Base-by-base conservation (phyloP, 768 basidiomycete genomes). In the Rhizopogon vulgaris region DNA sequence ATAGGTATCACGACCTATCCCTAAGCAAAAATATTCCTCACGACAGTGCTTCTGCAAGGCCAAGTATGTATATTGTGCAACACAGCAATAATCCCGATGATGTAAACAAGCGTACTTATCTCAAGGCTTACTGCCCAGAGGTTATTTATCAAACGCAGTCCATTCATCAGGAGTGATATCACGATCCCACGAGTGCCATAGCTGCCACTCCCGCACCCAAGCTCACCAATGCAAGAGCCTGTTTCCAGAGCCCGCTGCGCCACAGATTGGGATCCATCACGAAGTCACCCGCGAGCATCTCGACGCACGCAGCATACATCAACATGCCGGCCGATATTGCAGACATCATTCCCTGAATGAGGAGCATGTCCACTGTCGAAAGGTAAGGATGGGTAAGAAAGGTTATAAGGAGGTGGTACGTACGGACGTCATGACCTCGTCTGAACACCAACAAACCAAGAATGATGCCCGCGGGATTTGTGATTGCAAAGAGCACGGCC, bases 241-340 rank as follows among this genome's bases (percentile, higher is more conserved):
- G 80, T 43, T 69, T 67, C 40, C 56, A 49, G 14, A 66, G 52
- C 15, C 65, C 58, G 54, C 70, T 67, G 25, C 70, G 67, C 75
- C 73, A 73, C 66, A 71, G 69, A 66, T 58, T 71, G 61, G 39
- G 80, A 37, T 88, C 85, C 68, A 86, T 85, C 39, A 91, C 85
- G 57, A 91, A 90, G 65, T 92, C 89, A 3, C 80, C 89, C 0
- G 87, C 89, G 48, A 92, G 78, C 85, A 92, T 91, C 74, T 91
- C 90, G 6, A 91, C 87, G 9, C 83, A 87, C 10, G 85, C 80
- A 0, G 85, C 89, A 59, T 90, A 91, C 41, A 85, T 89, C 45
- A 92, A 77, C 84, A 91, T 83, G 3, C 89, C 88, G 0, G 88
- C 86, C 0, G 85, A 88, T 30, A 90, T 73, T n/a, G 86, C 87